Base-by-base conservation (phyloP, 140 eudicot species). In the Anethum foeniculum region DNA sequence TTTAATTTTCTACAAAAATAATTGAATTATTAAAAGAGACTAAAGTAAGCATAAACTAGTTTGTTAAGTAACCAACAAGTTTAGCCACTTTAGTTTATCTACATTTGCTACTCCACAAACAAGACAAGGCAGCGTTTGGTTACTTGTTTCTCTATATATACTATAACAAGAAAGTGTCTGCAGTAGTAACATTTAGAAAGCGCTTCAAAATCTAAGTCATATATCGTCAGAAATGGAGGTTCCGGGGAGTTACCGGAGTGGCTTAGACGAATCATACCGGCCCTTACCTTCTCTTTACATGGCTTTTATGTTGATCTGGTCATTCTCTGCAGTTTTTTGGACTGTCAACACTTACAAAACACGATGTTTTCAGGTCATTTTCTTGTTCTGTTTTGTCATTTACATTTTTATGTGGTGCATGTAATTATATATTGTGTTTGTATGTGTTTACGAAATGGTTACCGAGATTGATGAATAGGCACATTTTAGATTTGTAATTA, bases 351-450 rank as follows among this genome's bases (percentile, higher is more conserved):
- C 97, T 48, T 88, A 85, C 85, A 83, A 79, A 64, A 89, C 86
- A 81, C 96, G 97, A 79, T 95, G 81, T 81, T 87, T 86, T 88
- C 97, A 92, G 98, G 99, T 95, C 88, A 58, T 27, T 83, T 82
- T 43, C 14, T 18, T 39, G 0, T 71, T 80, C 28, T 27, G 39
- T 4, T 77, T 43, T 32, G 18, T 60, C 32, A 14, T 34, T 60
- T 38, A 38, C 54, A 18, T 56, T 69, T 68, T 36, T 9, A 16
- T 52, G 0, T 62, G 1, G 7, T 62, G 36, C 32, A 62, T 62
- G 6, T 60, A 23, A 60, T 60, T 23, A 7, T 54, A 3, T 18
- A 6, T 52, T 13, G 7, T 16, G 11, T 56, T 1, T 56, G 27
- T 56, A 0, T 23, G 7, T 58, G 67, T 58, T 56, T n/a, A n/a